Percentiles rank a stretch among this genome's conserved stretches.
These are phyloP conservation scores for Astrocystis sublimbata DNA, from an alignment of 495 filamentous ascomycete species.

Conservation along the genomic window DNA sequence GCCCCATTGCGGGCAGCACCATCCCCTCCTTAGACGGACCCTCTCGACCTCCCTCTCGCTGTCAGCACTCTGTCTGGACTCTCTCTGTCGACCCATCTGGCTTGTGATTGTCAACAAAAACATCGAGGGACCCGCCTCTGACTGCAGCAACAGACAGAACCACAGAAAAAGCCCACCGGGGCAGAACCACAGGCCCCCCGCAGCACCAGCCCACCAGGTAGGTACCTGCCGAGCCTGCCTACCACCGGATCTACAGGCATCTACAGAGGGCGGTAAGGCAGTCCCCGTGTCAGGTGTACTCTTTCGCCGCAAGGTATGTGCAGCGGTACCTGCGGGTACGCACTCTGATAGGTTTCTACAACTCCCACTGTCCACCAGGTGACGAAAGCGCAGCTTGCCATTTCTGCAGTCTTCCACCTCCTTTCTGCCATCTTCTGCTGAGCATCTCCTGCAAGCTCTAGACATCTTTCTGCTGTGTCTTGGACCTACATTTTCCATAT, in stretches of 20 bases:
- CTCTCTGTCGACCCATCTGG: no score
- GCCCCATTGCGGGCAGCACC: conserved; percentile 1
- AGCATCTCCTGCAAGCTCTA: conserved; percentile 17
- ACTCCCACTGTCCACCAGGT: conserved; percentile 24
- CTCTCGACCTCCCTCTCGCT: neutral
- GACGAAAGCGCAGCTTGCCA: conserved; percentile 20
- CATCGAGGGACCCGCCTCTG: conserved; percentile 30
- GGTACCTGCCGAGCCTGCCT: no score
- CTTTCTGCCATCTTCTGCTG: no score
- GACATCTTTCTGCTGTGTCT: conserved; percentile 16
- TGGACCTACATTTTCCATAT: conserved; percentile 12
- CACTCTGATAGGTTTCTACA: no score
- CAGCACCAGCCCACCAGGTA: no score
- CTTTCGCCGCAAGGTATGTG: no score
- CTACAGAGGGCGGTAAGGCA: no score
- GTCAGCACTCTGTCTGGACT: neutral
- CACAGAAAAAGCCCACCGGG: neutral
- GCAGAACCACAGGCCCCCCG: neutral
- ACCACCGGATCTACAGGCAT: no score
- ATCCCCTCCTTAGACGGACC: no score
- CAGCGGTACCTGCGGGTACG: no score
- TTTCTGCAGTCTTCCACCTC: conserved; percentile 16
- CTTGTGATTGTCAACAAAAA: conserved; percentile 42
- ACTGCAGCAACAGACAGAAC: no score
- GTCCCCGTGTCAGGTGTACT: no score